A percentile compares a stretch with the other conserved stretches of the same genome.
phyloP scores from a whole-genome alignment of 106 monocot species.

The Phalaenopsis aphrodite region DNA sequence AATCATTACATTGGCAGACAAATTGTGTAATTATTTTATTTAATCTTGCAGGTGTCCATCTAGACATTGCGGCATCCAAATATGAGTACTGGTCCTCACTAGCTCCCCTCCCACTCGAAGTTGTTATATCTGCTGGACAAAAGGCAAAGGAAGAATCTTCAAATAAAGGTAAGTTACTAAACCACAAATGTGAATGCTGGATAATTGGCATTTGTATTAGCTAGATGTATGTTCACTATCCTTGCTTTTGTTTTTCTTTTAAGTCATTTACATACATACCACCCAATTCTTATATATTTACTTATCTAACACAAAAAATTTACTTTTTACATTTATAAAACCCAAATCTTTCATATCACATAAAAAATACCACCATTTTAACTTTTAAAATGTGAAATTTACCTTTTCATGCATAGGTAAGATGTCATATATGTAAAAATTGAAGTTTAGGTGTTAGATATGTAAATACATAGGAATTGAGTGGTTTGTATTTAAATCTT shows the following conservation, averaged over 20 bases:
- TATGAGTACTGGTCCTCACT: constrained; percentile 93
- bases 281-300: too few relatives aligned
- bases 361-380: too few relatives aligned
- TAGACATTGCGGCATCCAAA: constrained; percentile 76
- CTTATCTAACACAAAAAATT: too few relatives aligned
- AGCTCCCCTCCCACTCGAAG: constrained; percentile 88
- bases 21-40: constrained; percentile 2
- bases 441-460: too few relatives aligned
- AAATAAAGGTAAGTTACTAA: constrained; percentile 32
- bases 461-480: too few relatives aligned
- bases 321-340: too few relatives aligned
- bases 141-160: constrained; percentile 73
- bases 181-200: neutral
- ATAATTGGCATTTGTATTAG: neutral
- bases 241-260: neutral
- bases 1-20: neutral
- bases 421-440: too few relatives aligned
- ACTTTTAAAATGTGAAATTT: too few relatives aligned
- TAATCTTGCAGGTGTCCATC: constrained; percentile 53
- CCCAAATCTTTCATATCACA: too few relatives aligned
- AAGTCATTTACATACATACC: too few relatives aligned
- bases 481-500: too few relatives aligned
- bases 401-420: too few relatives aligned
- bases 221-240: constrained; percentile 13
- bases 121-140: constrained; percentile 88